Conservation (phyloP, 2,329 filamentous ascomycete genomes). For the Scorias spongiosa region DNA sequence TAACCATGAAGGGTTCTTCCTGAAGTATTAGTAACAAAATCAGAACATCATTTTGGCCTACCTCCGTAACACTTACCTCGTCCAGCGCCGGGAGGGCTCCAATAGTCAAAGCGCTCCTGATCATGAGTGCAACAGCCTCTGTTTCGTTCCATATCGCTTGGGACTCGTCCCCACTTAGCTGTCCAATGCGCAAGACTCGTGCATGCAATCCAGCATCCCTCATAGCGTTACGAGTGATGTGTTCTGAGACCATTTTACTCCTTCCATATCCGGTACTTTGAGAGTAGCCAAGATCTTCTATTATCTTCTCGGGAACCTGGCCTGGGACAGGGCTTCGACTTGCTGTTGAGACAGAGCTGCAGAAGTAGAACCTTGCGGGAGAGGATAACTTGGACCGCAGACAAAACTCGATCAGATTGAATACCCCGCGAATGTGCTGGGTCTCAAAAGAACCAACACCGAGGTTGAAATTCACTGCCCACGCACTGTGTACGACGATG, state of each 20-base stretch:
- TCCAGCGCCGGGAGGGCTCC: slow-evolving; percentile 31
- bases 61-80: slow-evolving; percentile 14
- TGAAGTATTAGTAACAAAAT: not conserved
- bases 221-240: slow-evolving; percentile 22
- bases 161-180: slow-evolving; percentile 33
- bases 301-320: slow-evolving; percentile 24
- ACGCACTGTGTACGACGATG: slow-evolving; percentile 36
- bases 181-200: slow-evolving; percentile 21
- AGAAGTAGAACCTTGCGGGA: slow-evolving; percentile 33
- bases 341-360: slow-evolving; percentile 31
- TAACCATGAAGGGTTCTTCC: slow-evolving; percentile 13
- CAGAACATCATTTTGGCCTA: not conserved
- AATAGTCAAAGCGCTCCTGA: slow-evolving; percentile 31
- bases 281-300: slow-evolving; percentile 7
- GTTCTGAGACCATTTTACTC: slow-evolving; percentile 11
- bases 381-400: slow-evolving; percentile 16
- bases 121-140: slow-evolving; percentile 36
- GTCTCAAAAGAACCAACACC: slow-evolving; percentile 34
- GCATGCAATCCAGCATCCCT: slow-evolving; percentile 9
- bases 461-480: slow-evolving; percentile 44
- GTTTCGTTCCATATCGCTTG: slow-evolving; percentile 35
- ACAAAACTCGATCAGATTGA: slow-evolving; percentile 28
- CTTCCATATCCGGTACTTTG: slow-evolving; percentile 12
- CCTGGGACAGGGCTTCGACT: slow-evolving; percentile 7
- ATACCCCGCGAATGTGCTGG: slow-evolving; percentile 29